Evolutionary conservation across 495 filamentous ascomycete species (phyloP).

Genomic region (Oidiodendron maius): DNA sequence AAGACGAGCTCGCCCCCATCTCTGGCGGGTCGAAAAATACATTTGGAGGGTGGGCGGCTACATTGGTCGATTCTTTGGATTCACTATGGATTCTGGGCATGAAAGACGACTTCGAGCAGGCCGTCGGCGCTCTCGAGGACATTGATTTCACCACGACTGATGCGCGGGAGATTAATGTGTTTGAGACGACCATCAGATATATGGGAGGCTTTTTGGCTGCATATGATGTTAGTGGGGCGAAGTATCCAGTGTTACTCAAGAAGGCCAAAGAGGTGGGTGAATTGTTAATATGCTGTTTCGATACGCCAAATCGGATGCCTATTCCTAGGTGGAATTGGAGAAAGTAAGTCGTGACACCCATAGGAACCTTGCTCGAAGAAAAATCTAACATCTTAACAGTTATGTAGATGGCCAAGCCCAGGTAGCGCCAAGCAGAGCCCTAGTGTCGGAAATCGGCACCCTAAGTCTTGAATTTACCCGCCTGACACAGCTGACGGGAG

Average conservation of each 20-base stretch:
- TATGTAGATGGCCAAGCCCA: conserved; percentile 18
- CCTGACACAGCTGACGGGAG: conserved; percentile 77
- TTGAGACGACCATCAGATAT: conserved; percentile 77
- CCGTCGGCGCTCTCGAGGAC: conserved; percentile 59
- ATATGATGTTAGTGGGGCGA: conserved; percentile 63
- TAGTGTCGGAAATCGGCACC: conserved; percentile 71
- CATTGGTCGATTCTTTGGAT: conserved; percentile 83
- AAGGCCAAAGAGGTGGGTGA: conserved; percentile 84
- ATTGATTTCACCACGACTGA: conserved; percentile 80
- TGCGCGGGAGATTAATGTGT: conserved; percentile 52
- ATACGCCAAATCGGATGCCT: conserved; percentile 88
- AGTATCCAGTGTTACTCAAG: conserved; percentile 52
- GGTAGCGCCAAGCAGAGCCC: conserved; percentile 15
- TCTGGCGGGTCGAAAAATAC: conserved; percentile 55
- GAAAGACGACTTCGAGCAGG: conserved; percentile 77
- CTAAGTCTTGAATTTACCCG: conserved; percentile 83
- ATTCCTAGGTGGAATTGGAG: conserved; percentile 56
- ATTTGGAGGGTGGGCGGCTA: conserved; percentile 91
- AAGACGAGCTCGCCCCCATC: conserved; percentile 71
- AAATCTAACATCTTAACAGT: conserved; percentile 3
- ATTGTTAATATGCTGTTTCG: conserved; percentile 75
- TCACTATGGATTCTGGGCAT: conserved; percentile 90
- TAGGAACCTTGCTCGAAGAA: not conserved
- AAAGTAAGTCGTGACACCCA: no score
- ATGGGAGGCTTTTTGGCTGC: conserved; percentile 73